Evolutionary conservation across 179 eudicot species (phyloP), one percentile per base, ranked within the genome.

Genomic region (Spinacia oleracea): DNA sequence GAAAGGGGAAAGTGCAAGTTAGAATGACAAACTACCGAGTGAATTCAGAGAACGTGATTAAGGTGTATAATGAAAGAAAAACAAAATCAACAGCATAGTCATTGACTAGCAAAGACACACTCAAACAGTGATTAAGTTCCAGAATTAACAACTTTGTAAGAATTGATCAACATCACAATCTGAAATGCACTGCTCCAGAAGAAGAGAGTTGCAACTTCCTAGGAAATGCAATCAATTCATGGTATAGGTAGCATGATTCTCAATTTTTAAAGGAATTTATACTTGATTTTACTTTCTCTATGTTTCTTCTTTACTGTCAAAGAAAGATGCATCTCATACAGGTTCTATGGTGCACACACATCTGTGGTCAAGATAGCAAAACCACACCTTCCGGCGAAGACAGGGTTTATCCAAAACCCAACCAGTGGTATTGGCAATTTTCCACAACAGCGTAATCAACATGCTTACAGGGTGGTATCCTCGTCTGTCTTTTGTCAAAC

Each of bases 11-110:
- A 9, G 3, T 63, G 53, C 53, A 48, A 50, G 53, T 76, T 70
- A 75, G 77, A 63, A 14, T 55, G 63, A 71, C 9, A 73, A 55
- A 72, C 18, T 27, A 4, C 18, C 53, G 29, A 16, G 45, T 58
- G 14, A 56, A 29, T 32, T 10, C 16, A 73, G 9, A 45, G 43
- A 34, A 11, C 31, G 72, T 15, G 40, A 35, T 31, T 74, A 9
- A 55, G n/a, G 32, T n/a, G 58, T 34, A 46, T 18, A 72, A 11
- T 48, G 55, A 40, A 81, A 59, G 76, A 21, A 1, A 35, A 45
- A 25, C 14, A 31, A 23, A 23, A 23, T 43, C 32, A 70, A 34
- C 14, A 42, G 16, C n/a, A 15, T 1, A 56, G 34, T 32, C 27
- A 40, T 7, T 53, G 29, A 55, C 35, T 20, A 8, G 20, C 29